These are phyloP conservation scores for Phytophthora crassamura DNA, from an alignment of 352 stramenopile species.

Conservation along the genomic window DNA sequence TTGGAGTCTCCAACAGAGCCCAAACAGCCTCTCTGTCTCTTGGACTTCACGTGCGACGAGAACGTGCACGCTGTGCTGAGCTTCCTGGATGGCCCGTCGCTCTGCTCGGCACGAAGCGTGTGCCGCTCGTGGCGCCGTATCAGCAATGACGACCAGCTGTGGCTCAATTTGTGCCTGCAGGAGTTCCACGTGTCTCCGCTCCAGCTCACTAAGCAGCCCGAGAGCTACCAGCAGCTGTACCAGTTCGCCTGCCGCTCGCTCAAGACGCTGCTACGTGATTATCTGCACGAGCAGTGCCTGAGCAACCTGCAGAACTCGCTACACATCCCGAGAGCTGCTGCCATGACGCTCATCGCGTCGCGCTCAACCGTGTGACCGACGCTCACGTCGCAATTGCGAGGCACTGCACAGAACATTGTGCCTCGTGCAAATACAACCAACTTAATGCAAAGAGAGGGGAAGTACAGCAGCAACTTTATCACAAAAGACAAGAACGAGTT, in stretches of 20 bases:
- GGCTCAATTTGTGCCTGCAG: slow-evolving; percentile 67
- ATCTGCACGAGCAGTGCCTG: slow-evolving; percentile 83
- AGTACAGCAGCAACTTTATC: neutral
- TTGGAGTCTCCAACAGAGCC: slow-evolving; percentile 23
- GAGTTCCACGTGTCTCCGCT: slow-evolving; percentile 83
- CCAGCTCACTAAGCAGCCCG: slow-evolving; percentile 62
- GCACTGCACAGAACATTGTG: slow-evolving; percentile 1
- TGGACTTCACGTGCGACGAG: slow-evolving; percentile 83
- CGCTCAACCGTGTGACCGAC: slow-evolving; percentile 28
- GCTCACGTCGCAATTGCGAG: slow-evolving; percentile 6
- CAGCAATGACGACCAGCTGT: slow-evolving; percentile 65
- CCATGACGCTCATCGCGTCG: slow-evolving; percentile 60
- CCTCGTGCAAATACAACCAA: slow-evolving; percentile 24
- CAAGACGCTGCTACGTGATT: slow-evolving; percentile 75
- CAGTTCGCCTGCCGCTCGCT: slow-evolving; percentile 77
- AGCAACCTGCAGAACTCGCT: slow-evolving; percentile 75
- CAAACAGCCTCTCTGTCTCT: slow-evolving; percentile 38
- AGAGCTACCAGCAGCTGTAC: slow-evolving; percentile 80
- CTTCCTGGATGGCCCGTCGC: slow-evolving; percentile 75
- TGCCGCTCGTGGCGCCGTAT: slow-evolving; percentile 65
- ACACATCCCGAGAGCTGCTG: slow-evolving; percentile 65
- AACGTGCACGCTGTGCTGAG: slow-evolving; percentile 67
- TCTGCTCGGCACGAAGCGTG: slow-evolving; percentile 61
- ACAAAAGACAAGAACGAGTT: slow-evolving; percentile 16
- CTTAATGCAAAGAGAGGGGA: slow-evolving; percentile 5